A percentile compares a stretch with the other conserved stretches of the same genome.
phyloP scores from a whole-genome alignment of 1,284 basidiomycete genomes.

The Moesziomyces antarcticus region DNA sequence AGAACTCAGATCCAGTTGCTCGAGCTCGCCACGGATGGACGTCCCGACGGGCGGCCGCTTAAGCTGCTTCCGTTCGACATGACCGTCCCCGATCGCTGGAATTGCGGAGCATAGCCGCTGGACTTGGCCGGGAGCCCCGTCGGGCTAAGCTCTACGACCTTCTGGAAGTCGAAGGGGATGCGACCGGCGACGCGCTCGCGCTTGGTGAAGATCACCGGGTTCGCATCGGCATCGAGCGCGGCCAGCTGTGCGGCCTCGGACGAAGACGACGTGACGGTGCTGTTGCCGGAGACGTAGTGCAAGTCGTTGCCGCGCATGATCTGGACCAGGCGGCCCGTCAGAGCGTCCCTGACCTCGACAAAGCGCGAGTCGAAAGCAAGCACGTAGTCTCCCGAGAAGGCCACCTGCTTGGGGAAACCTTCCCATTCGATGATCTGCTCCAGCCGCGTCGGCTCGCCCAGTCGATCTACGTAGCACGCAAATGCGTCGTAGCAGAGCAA shows the following conservation, averaged over 20 bases:
- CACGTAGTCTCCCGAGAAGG: conserved; percentile 87
- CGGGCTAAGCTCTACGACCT: conserved; percentile 39
- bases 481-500: conserved; percentile 92
- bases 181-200: conserved; percentile 33
- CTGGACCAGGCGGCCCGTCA: conserved; percentile 86
- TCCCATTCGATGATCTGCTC: conserved; percentile 91
- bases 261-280: conserved; percentile 37
- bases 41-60: conserved; percentile 26
- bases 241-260: conserved; percentile 28
- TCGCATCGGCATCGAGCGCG: conserved; percentile 44
- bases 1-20: conserved; percentile 33
- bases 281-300: conserved; percentile 75
- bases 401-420: conserved; percentile 76
- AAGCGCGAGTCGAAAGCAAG: conserved; percentile 90
- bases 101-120: conserved; percentile 21
- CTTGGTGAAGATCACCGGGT: conserved; percentile 49
- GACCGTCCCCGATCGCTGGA: conserved; percentile 33
- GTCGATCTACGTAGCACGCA: conserved; percentile 75
- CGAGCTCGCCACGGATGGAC: conserved; percentile 26
- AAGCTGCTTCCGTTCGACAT: conserved; percentile 34
- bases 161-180: conserved; percentile 47
- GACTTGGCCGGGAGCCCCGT: conserved; percentile 8
- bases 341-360: conserved; percentile 88
- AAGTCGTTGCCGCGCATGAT: conserved; percentile 86
- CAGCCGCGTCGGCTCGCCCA: conserved; percentile 70